These are phyloP conservation scores for Aegilops speltoides DNA, from an alignment of 176 grass and related monocot genomes.

Conservation along the genomic window DNA sequence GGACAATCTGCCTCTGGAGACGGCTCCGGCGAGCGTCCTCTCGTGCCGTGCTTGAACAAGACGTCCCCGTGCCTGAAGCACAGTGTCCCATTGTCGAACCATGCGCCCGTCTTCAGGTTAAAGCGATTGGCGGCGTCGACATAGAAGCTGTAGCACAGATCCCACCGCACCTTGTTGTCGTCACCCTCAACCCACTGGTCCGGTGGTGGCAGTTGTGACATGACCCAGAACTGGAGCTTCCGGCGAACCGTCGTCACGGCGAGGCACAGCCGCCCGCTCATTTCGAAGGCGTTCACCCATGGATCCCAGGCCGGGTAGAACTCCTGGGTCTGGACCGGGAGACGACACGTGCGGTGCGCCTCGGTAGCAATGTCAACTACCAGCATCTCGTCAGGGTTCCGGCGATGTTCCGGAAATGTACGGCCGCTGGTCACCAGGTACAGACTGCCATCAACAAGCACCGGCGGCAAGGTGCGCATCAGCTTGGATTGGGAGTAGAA, in stretches of 20 bases:
- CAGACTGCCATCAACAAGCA: not conserved
- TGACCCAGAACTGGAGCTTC: not conserved
- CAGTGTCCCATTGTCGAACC: not conserved
- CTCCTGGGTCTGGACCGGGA: not conserved
- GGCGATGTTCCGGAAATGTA: too few species aligned
- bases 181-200: not conserved
- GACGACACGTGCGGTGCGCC: not conserved
- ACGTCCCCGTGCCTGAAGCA: not conserved
- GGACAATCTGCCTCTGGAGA: not conserved
- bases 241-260: not conserved
- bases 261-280: not conserved
- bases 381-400: not conserved
- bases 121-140: accelerated
- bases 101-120: not conserved
- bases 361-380: not conserved
- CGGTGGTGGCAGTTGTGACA: not conserved
- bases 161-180: not conserved
- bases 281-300: not conserved
- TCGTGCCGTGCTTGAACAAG: not conserved
- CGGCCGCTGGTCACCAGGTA: not conserved
- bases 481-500: too few species aligned
- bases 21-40: not conserved
- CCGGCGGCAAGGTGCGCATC: not conserved
- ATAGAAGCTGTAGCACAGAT: not conserved
- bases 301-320: too few species aligned